Conservation (phyloP, 495 filamentous ascomycete genomes). For the Aspergillus nidulans region DNA sequence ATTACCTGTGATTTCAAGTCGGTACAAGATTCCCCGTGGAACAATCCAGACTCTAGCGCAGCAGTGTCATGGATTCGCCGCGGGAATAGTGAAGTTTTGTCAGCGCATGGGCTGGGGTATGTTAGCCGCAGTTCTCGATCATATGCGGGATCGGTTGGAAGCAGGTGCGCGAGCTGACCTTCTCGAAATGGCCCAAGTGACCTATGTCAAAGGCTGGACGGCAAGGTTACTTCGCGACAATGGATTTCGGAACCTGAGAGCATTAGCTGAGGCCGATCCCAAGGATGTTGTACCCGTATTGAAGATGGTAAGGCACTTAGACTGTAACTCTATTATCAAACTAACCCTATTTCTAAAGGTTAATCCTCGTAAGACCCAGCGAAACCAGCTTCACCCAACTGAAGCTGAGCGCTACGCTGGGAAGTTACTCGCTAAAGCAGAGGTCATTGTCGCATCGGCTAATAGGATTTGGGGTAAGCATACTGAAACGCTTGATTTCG, state of each 20-base stretch:
- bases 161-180: constrained; percentile 71
- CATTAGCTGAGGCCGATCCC: constrained; percentile 63
- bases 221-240: constrained; percentile 75
- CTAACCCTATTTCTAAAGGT: constrained; percentile 17
- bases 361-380: constrained; percentile 53
- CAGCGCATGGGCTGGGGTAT: constrained; percentile 70
- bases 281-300: constrained; percentile 66
- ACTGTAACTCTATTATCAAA: neutral
- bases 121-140: constrained; percentile 69
- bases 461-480: constrained; percentile 66
- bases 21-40: constrained; percentile 67
- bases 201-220: constrained; percentile 73
- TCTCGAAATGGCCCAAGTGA: constrained; percentile 67
- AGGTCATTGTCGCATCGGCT: constrained; percentile 65
- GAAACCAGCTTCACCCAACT: constrained; percentile 50
- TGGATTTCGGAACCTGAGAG: constrained; percentile 63
- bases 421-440: constrained; percentile 63
- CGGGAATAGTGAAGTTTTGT: constrained; percentile 73
- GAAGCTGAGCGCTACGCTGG: constrained; percentile 60
- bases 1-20: constrained; percentile 61
- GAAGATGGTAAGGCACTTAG: constrained; percentile 49
- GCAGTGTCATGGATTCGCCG: constrained; percentile 74
- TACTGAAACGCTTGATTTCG: neutral
- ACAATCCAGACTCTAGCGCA: constrained; percentile 68
- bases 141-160: constrained; percentile 71